These are phyloP conservation scores for Macrocystidia cucumis DNA, from an alignment of 1,284 basidiomycete species.

Conservation along the genomic window DNA sequence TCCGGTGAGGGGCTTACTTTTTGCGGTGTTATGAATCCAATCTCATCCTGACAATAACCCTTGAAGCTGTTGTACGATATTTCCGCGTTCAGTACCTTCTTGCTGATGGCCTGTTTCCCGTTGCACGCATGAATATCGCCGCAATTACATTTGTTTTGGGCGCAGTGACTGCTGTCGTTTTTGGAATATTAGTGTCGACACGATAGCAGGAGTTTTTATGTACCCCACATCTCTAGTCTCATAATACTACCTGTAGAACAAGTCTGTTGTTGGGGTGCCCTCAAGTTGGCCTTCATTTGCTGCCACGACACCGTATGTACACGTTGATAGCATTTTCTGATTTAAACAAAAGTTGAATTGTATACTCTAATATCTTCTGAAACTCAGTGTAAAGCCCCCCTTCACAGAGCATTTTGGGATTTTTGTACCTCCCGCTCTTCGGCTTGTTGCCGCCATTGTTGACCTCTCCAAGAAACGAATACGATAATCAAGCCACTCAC, in stretches of 20 bases:
- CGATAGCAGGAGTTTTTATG: constrained; percentile 8
- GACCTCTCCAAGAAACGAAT: constrained; percentile 40
- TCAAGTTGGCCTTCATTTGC: too few species aligned
- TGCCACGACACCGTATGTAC: too few species aligned
- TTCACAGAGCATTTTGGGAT: too few species aligned
- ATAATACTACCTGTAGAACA: too few species aligned
- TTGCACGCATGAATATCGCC: constrained; percentile 31
- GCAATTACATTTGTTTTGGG: constrained; percentile 31
- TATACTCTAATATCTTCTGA: too few species aligned
- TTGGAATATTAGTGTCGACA: constrained; percentile 38
- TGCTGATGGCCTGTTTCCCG: constrained; percentile 43
- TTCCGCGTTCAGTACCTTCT: constrained; percentile 48
- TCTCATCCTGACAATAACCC: too few species aligned
- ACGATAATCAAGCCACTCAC: constrained; percentile 45
- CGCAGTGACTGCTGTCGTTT: constrained; percentile 37
- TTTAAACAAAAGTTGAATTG: too few species aligned
- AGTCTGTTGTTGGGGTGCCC: too few species aligned
- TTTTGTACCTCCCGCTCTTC: constrained; percentile 28
- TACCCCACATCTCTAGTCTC: too few species aligned
- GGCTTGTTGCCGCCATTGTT: constrained; percentile 31
- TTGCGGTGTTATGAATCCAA: too few species aligned
- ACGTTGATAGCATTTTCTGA: too few species aligned
- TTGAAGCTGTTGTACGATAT: constrained; percentile 40
- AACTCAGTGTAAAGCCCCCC: too few species aligned
- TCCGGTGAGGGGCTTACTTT: constrained; percentile 29